Percentiles rank a stretch among this genome's conserved stretches.
Conservation (phyloP, 2,329 filamentous ascomycete genomes). For the Raffaelea deltoideospora region DNA sequence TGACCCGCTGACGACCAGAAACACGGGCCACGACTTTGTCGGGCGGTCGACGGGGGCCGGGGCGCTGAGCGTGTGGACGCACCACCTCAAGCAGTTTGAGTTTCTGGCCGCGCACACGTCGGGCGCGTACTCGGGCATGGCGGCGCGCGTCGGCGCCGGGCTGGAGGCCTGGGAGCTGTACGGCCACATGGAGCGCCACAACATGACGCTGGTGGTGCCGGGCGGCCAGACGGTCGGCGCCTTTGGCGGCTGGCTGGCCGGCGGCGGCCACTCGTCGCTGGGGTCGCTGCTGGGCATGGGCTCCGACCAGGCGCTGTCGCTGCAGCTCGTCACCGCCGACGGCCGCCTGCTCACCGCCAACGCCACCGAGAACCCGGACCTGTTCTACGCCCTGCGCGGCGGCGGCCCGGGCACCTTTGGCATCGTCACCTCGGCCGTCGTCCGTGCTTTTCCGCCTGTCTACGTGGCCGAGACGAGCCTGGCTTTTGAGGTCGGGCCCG, state of each 20-base stretch:
- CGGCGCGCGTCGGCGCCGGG: constrained; percentile 22
- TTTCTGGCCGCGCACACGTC: constrained; percentile 19
- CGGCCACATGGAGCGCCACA: constrained; percentile 14
- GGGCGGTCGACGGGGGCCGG: constrained; percentile 30
- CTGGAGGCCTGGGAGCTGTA: constrained; percentile 19
- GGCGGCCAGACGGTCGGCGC: constrained; percentile 20
- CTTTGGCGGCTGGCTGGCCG: constrained; percentile 34
- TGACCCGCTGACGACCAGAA: too few relatives aligned
- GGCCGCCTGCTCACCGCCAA: constrained; percentile 30
- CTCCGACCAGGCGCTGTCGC: constrained; percentile 33
- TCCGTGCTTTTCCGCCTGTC: constrained; percentile 7
- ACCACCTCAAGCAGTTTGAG: constrained; percentile 26
- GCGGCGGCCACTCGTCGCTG: constrained; percentile 33
- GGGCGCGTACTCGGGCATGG: constrained; percentile 16
- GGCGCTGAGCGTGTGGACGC: constrained; percentile 32
- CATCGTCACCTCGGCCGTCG: constrained; percentile 8
- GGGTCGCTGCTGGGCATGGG: constrained; percentile 30
- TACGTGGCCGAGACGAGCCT: constrained; percentile 5
- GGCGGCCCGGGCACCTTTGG: constrained; percentile 23
- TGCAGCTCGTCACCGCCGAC: constrained; percentile 29
- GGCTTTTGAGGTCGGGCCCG: constrained; percentile 4
- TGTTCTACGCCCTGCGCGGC: constrained; percentile 41
- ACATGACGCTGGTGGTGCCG: constrained; percentile 16
- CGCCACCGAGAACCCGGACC: constrained; percentile 28
- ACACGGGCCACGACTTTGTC: constrained; percentile 30